Conservation (phyloP, 2,329 filamentous ascomycete genomes). For the Domatiomyces globalis region DNA sequence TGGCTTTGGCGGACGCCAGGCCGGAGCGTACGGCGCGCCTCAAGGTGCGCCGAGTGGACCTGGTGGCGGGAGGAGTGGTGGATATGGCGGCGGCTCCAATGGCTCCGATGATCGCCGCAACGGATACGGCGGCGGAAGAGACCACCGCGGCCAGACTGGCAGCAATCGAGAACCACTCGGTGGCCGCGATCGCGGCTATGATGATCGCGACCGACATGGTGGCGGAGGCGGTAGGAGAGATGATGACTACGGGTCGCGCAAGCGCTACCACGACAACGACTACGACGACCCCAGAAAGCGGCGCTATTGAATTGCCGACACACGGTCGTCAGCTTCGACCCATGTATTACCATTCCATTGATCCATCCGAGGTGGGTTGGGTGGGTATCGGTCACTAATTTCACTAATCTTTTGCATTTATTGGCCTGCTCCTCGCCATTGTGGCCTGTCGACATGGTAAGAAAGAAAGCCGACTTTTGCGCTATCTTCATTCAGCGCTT, state of each 20-base stretch:
- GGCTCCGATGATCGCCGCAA: slow-evolving; percentile 30
- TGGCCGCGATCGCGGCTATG: slow-evolving; percentile 47
- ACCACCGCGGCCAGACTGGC: slow-evolving; percentile 44
- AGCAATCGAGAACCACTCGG: slow-evolving; percentile 77
- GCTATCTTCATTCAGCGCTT: background rate
- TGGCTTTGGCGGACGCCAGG: slow-evolving; percentile 28
- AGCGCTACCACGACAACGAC: slow-evolving; percentile 60
- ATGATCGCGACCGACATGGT: slow-evolving; percentile 27
- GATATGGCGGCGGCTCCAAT: slow-evolving; percentile 37
- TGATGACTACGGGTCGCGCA: slow-evolving; percentile 44
- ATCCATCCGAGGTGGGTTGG: slow-evolving; percentile 5
- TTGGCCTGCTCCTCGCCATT: background rate
- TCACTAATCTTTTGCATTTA: background rate
- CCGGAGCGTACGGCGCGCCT: slow-evolving; percentile 24
- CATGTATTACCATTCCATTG: slow-evolving; percentile 19
- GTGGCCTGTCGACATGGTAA: background rate
- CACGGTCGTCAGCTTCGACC: slow-evolving; percentile 5
- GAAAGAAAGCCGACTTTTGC: background rate
- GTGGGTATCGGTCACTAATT: background rate
- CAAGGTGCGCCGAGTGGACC: slow-evolving; percentile 32
- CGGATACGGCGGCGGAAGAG: slow-evolving; percentile 42
- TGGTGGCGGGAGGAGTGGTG: slow-evolving; percentile 35
- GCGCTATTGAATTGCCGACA: slow-evolving; percentile 40
- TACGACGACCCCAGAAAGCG: slow-evolving; percentile 60
- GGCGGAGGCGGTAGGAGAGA: slow-evolving; percentile 32